These are phyloP conservation scores for Epithele typhae DNA, from an alignment of 768 basidiomycete genomes.

Conservation along the genomic window DNA sequence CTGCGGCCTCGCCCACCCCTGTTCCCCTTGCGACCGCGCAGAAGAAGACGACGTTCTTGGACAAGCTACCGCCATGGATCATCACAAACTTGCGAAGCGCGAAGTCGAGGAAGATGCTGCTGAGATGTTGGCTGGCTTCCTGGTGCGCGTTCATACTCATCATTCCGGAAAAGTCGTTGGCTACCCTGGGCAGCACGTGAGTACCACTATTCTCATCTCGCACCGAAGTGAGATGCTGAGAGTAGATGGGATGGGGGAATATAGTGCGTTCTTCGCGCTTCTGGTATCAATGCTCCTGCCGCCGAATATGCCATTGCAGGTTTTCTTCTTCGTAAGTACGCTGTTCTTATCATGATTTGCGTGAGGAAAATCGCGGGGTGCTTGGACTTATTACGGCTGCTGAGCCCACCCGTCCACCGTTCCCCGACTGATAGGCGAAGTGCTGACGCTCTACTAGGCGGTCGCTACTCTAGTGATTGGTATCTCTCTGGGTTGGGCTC, in stretches of 20 bases:
- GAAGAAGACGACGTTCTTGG: no score
- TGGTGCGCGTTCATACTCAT: conserved; percentile 37
- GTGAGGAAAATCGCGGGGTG: no score
- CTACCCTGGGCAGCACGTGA: conserved; percentile 37
- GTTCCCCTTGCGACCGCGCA: no score
- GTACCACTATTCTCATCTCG: conserved; percentile 18
- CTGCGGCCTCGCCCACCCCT: no score
- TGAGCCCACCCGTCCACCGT: no score
- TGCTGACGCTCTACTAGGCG: no score
- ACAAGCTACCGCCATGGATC: conserved; percentile 36
- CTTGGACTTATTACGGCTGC: no score
- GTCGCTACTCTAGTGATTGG: conserved; percentile 44
- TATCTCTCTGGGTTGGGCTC: conserved; percentile 48
- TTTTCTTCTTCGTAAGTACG: conserved; percentile 44
- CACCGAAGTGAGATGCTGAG: neutral
- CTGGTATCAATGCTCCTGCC: conserved; percentile 42
- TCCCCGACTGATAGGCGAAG: no score
- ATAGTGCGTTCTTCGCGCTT: conserved; percentile 43
- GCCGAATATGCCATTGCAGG: conserved; percentile 42
- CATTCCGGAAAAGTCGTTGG: conserved; percentile 35
- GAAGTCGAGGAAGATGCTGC: conserved; percentile 33
- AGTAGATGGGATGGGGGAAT: neutral
- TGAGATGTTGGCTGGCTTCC: conserved; percentile 38
- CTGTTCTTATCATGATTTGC: no score
- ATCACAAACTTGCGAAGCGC: conserved; percentile 30